Evolutionary conservation across 768 basidiomycete species (phyloP).

Genomic region (Gloeopeniophorella convolvens): DNA sequence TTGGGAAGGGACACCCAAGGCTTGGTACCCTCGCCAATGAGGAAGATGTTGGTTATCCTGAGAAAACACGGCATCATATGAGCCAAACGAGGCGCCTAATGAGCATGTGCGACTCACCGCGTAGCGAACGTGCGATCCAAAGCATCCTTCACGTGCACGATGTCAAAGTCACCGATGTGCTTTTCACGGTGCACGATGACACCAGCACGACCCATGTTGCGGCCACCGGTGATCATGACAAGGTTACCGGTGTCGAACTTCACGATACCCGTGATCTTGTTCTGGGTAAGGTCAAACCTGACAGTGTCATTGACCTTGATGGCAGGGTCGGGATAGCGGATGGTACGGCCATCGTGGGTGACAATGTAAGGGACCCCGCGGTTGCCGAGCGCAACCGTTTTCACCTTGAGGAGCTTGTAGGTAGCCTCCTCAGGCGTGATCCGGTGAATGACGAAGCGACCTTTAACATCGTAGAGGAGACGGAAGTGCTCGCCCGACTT

Average conservation of each 20-base stretch:
- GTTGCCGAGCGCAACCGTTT: slow-evolving; percentile 83
- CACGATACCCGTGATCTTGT: slow-evolving; percentile 88
- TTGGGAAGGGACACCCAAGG: slow-evolving; percentile 95
- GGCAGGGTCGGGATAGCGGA: slow-evolving; percentile 96
- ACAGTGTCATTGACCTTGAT: slow-evolving; percentile 97
- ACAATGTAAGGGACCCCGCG: slow-evolving; percentile 96
- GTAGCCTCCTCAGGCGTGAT: slow-evolving; percentile 96
- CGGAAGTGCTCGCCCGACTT: slow-evolving; percentile 99
- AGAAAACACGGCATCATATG: neutral
- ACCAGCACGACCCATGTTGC: slow-evolving; percentile 99
- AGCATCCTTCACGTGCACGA: slow-evolving; percentile 95
- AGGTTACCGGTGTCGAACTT: slow-evolving; percentile 98
- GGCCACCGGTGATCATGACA: slow-evolving; percentile 96
- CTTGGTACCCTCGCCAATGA: slow-evolving; percentile 93
- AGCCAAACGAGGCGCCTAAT: neutral
- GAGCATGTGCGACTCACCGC: slow-evolving; percentile 52
- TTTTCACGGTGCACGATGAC: slow-evolving; percentile 95
- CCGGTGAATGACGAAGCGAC: slow-evolving; percentile 98
- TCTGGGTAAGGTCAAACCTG: slow-evolving; percentile 92
- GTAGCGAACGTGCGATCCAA: slow-evolving; percentile 96
- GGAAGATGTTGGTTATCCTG: slow-evolving; percentile 95
- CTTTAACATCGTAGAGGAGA: slow-evolving; percentile 98
- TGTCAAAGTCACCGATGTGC: slow-evolving; percentile 98
- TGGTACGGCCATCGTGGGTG: slow-evolving; percentile 99
- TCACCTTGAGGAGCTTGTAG: slow-evolving; percentile 96